Evolutionary conservation across 2,329 filamentous ascomycete genomes (phyloP).

Genomic region (Cyclaneusma minus): DNA sequence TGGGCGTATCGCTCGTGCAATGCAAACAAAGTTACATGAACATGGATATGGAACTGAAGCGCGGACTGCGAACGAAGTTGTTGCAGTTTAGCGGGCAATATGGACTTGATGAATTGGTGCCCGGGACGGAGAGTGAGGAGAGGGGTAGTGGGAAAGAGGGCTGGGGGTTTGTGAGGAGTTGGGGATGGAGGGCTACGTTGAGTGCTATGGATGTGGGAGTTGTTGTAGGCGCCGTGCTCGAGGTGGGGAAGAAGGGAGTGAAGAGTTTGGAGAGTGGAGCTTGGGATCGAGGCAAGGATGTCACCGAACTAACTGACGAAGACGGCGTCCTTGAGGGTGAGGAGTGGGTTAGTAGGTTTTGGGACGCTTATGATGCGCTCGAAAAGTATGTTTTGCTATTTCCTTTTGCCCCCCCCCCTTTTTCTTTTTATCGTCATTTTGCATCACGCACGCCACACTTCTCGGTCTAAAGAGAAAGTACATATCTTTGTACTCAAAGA

Average conservation of each 20-base stretch:
- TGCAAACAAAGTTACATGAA: slow-evolving; percentile 94
- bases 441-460: too few species aligned
- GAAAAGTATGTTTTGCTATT: slow-evolving; percentile 37
- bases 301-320: slow-evolving; percentile 29
- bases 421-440: slow-evolving; percentile 1
- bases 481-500: too few species aligned
- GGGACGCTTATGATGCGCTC: slow-evolving; percentile 57
- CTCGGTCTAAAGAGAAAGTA: too few species aligned
- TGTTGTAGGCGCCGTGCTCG: slow-evolving; percentile 77
- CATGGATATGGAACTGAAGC: slow-evolving; percentile 96
- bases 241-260: slow-evolving; percentile 53
- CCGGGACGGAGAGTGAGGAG: slow-evolving; percentile 56
- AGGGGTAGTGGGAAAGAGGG: slow-evolving; percentile 66
- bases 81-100: slow-evolving; percentile 88
- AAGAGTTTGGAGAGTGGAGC: slow-evolving; percentile 11
- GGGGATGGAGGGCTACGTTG: slow-evolving; percentile 92
- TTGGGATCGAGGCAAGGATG: slow-evolving; percentile 20
- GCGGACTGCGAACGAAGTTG: slow-evolving; percentile 68
- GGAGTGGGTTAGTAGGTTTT: slow-evolving; percentile 53
- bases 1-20: slow-evolving; percentile 88
- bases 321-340: slow-evolving; percentile 33
- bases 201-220: slow-evolving; percentile 92
- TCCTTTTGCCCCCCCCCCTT: background rate
- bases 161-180: slow-evolving; percentile 93
- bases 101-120: slow-evolving; percentile 85